A percentile compares a stretch with the other conserved stretches of the same genome.
phyloP scores from a whole-genome alignment of 208 protist genomes.

The Porcisia hertigi region DNA sequence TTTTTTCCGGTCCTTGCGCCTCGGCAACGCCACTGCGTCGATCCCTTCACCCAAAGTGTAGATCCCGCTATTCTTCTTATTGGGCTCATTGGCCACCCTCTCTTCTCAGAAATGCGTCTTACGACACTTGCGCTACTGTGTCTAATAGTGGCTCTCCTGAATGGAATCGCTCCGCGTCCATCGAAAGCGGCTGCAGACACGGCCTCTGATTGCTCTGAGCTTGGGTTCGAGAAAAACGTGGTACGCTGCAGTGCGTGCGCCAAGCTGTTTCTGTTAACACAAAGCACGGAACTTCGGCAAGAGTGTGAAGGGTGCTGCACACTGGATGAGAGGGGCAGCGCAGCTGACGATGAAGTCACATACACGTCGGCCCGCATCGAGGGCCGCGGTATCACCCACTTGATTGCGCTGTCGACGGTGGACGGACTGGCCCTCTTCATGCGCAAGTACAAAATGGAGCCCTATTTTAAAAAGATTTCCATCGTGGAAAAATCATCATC shows the following conservation, averaged over 20 bases:
- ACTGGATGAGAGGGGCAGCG: background rate
- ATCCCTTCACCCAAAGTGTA: no score
- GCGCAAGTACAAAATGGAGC: slow-evolving; percentile 12
- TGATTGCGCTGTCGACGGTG: background rate
- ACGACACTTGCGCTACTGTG: background rate
- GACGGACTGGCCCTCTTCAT: slow-evolving; percentile 6
- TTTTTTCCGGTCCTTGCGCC: no score
- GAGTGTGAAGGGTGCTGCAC: slow-evolving; percentile 67
- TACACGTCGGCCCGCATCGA: slow-evolving; percentile 21
- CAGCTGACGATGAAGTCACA: background rate
- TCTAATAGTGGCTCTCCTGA: background rate
- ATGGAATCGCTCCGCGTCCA: background rate
- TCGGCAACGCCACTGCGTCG: no score
- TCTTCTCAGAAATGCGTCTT: background rate
- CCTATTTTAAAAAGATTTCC: slow-evolving; percentile 23
- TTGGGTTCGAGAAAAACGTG: slow-evolving; percentile 41
- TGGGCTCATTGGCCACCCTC: no score
- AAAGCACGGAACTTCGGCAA: slow-evolving; percentile 30
- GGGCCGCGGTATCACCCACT: background rate
- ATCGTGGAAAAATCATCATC: slow-evolving; percentile 11
- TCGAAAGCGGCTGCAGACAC: background rate
- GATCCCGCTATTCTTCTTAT: background rate
- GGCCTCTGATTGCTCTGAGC: slow-evolving; percentile 35
- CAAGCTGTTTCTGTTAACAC: slow-evolving; percentile 43
- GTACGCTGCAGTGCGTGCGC: slow-evolving; percentile 45